Conservation (phyloP, 768 basidiomycete genomes). For the Mycena olivaceomarginata region DNA sequence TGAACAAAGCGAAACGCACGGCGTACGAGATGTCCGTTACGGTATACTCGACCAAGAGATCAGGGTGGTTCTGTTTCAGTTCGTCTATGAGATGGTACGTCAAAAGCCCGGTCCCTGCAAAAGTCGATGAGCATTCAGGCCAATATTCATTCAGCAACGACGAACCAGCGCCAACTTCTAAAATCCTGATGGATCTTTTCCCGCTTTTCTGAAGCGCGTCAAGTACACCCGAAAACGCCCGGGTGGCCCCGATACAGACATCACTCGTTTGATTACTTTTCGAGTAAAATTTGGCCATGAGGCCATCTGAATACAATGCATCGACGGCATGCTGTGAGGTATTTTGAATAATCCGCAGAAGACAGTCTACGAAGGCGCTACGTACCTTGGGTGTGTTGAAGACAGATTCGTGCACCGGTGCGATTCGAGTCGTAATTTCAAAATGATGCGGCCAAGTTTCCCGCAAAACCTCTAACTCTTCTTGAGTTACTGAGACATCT, state of each 20-base stretch:
- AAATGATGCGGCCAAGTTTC: conserved; percentile 27
- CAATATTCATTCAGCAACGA: no score
- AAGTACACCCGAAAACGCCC: conserved; percentile 11
- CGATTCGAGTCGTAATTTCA: conserved; percentile 25
- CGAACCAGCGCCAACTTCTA: conserved; percentile 37
- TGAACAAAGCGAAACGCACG: background rate
- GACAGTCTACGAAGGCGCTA: background rate
- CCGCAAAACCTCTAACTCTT: background rate
- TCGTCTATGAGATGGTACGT: conserved; percentile 24
- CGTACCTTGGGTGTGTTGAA: conserved; percentile 14
- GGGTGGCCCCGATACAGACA: background rate
- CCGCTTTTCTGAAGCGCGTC: conserved; percentile 12
- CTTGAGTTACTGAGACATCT: background rate
- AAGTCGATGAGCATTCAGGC: background rate
- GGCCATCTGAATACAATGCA: conserved; percentile 25
- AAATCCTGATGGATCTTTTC: conserved; percentile 14
- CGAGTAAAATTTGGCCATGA: conserved; percentile 28
- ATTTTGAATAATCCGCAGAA: no score
- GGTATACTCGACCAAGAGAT: conserved; percentile 23
- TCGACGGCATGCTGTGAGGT: background rate
- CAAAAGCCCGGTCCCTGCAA: conserved; percentile 21
- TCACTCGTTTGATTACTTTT: conserved; percentile 17
- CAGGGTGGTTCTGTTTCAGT: conserved; percentile 1
- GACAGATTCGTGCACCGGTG: conserved; percentile 17
- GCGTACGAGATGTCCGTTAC: conserved; percentile 33